Evolutionary conservation across 129 eudicot species (phyloP), one percentile per base, ranked within the genome.

Genomic region (Flaveria linearis): DNA sequence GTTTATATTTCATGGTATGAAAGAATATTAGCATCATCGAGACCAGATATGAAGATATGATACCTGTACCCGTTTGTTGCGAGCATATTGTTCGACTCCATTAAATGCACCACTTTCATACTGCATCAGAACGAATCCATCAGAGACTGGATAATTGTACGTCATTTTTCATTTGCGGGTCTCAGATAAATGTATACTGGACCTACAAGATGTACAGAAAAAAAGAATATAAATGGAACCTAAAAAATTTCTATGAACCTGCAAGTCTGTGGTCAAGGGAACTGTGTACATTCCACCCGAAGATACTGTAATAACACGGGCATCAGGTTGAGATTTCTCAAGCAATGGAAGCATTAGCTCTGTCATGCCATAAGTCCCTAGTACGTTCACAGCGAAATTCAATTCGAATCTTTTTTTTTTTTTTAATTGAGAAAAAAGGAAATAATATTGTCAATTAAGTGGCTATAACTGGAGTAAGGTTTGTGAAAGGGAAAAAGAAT

Each of bases 51-150:
- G 30, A 55, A 53, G 51, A 69, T 25, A 64, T n/a, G 5, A 65
- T 74, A 88, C 98, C 98, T 90, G 98, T 72, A 88, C 80, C 23
- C 97, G 84, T 71, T 93, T 93, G 87, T 93, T 93, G 52, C 93
- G 88, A 82, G 97, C 85, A 82, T 93, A 93, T 69, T 93, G 98
- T 71, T 82, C 86, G 16, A 76, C 82, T 17, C 97, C 97, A 79
- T 76, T 49, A 77, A 87, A 93, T 9, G 84, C 69, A 70, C 81
- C 69, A 9, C 76, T 71, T 28, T 76, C 79, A 85, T 85, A 90
- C 98, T 93, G 90, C 72, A 82, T 70, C n/a, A 81, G 13, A 26
- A 77, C 8, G 33, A 82, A 61, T 18, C 23, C 20, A 18, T 73
- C 22, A 78, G 71, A 62, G 17, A 23, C 42, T 51, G 42, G 53